These are phyloP conservation scores for Teratosphaeria viscida DNA, from an alignment of 2,329 filamentous ascomycete genomes.

Conservation along the genomic window DNA sequence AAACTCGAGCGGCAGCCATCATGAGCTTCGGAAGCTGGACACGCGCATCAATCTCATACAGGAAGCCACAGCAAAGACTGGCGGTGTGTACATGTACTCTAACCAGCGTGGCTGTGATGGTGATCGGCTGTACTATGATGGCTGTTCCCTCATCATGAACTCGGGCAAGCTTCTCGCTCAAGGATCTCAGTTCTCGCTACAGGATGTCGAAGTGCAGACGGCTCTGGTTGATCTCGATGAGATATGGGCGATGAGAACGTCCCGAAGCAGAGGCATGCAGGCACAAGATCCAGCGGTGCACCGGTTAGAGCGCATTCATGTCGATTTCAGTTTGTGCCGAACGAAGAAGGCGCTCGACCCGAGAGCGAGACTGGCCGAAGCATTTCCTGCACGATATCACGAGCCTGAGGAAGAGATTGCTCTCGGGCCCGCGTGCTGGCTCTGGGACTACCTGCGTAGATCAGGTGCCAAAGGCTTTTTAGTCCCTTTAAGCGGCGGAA, in stretches of 20 bases:
- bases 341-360: constrained; percentile 4
- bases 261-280: constrained; percentile 48
- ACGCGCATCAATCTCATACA: constrained; percentile 52
- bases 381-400: constrained; percentile 44
- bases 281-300: constrained; percentile 37
- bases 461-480: constrained; percentile 45
- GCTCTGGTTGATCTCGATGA: constrained; percentile 55
- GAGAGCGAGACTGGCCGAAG: constrained; percentile 32
- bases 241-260: constrained; percentile 51
- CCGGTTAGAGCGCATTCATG: constrained; percentile 37
- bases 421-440: constrained; percentile 52
- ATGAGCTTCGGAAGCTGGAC: constrained; percentile 56
- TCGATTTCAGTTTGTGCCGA: constrained; percentile 33
- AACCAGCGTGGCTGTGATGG: constrained; percentile 51
- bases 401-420: constrained; percentile 58
- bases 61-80: constrained; percentile 53
- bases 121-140: constrained; percentile 52
- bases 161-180: constrained; percentile 56
- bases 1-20: constrained; percentile 60
- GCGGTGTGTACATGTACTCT: constrained; percentile 53
- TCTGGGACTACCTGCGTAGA: constrained; percentile 54
- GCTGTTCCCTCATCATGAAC: constrained; percentile 52
- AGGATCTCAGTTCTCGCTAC: constrained; percentile 54
- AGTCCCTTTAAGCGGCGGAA: constrained; percentile 49
- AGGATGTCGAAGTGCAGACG: constrained; percentile 46